Base-by-base conservation (phyloP, 495 filamentous ascomycete species). In the Trichoderma parareesei region DNA sequence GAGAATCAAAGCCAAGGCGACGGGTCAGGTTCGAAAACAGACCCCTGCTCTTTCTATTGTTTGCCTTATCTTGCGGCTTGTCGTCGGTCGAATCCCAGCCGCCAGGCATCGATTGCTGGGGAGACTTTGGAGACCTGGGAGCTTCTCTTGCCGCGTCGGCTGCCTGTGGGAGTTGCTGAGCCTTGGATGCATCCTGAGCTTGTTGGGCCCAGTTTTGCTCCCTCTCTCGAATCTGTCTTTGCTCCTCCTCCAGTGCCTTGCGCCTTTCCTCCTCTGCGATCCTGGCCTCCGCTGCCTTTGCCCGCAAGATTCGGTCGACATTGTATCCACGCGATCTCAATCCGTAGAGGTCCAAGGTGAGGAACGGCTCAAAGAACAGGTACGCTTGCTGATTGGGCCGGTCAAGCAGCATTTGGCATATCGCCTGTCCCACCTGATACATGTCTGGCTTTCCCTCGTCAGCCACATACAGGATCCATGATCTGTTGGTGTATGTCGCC, bases 271-370 rank as follows among this genome's bases (percentile, higher is more conserved):
- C 87, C 68, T 97, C 90, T 5, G 90, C 92, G 69, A 97, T 86
- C 38, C 89, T 82, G 14, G 89, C 88, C 72, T 98, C 92, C 6
- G 88, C 88, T 11, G 87, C 91, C 74, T 92, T 93, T 41, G 87
- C 85, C 40, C 88, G 85, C 20, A 99, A 80, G 69, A 98, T 96
- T 16, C 94, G 86, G 64, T 94, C 90, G 48, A 98, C 94, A 68
- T 99, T 98, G 76, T 94, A 97, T 4, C 94, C 94, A 65, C 92
- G 89, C 33, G 81, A 82, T 69, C 87, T 86, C 10, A 99, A 78
- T 66, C 91, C 85, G 44, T 87, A 78, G 11, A 99, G 78, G 66
- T 90, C 89, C 63, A 82, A 74, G 69, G 88, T 90, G 41, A 99
- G 76, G 63, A 99, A 85, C 67, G 88, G 91, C 72, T 97, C 93